Conservation (phyloP, 2,329 filamentous ascomycete species). For the Cryphonectria parasitica region DNA sequence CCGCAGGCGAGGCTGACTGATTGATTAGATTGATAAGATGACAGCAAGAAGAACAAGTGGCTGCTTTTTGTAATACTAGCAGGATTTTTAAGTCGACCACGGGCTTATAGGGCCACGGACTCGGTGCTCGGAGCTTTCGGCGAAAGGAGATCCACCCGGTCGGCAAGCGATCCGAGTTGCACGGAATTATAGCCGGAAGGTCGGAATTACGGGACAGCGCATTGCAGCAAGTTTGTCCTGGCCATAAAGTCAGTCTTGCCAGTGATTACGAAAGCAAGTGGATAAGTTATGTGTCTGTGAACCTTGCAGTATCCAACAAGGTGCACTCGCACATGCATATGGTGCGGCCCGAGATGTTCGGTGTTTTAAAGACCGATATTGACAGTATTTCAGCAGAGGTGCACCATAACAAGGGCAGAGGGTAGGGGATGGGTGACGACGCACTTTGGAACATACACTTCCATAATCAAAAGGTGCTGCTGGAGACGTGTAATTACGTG, state of each 20-base stretch:
- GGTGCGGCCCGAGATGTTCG: background rate
- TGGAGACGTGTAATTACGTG: too few relatives aligned
- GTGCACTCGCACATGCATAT: background rate
- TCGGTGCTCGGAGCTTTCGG: slow-evolving; percentile 8
- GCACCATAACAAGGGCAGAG: too few relatives aligned
- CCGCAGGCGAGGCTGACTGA: slow-evolving; percentile 9
- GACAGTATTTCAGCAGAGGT: too few relatives aligned
- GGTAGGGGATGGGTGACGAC: too few relatives aligned
- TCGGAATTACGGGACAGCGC: background rate
- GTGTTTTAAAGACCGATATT: background rate
- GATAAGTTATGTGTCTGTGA: background rate
- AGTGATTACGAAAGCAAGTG: background rate
- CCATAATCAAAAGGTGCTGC: too few relatives aligned
- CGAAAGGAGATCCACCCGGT: background rate
- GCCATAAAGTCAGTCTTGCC: background rate
- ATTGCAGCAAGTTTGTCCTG: background rate
- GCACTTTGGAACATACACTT: too few relatives aligned
- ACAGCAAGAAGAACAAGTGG: slow-evolving; percentile 2
- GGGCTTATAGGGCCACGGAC: background rate
- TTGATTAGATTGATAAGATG: slow-evolving; percentile 30
- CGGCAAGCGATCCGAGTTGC: background rate
- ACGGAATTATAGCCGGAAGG: background rate
- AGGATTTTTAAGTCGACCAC: background rate
- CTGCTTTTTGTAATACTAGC: background rate
- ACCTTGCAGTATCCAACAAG: background rate